Base-by-base conservation (phyloP, 192 early-diverging fungal species). In the Cetraspora pellucida region DNA sequence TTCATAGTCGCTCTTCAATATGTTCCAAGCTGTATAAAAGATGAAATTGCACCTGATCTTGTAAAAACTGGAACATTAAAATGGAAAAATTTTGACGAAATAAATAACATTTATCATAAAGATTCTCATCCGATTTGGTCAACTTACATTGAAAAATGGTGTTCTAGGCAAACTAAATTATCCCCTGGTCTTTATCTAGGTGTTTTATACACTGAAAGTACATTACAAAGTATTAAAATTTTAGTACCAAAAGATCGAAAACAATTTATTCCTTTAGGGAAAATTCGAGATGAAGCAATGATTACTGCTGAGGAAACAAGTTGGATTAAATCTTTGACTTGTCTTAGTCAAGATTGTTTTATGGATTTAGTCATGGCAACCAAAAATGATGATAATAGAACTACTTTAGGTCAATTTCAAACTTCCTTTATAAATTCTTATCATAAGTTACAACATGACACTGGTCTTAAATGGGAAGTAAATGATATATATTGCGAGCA, bases 151-250 rank as follows among this genome's bases (percentile, higher is more conserved):
- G 74, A 76, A 27, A 76, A 76, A 66, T 76, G 74, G 74, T 76
- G 74, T 44, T 73, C 58, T 19, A 17, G 77, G 77, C 79, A 82
- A 50, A 72, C 83, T 23, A 82, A 78, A n/a, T 77, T 80, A 46
- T 79, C 81, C 1, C 75, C 83, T 25, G 85, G 85, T 3, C 75
- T 86, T 4, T 86, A 86, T 55, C 59, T 86, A 44, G 85, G 83
- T 50, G 47, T 86, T n/a, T 83, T 84, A 59, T 82, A 86, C 54
- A 81, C 82, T 0, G 83, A 86, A 65, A 84, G 85, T 30, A 84
- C 81, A 23, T 78, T 83, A 74, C 60, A 77, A 17, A 83, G 82
- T 17, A 55, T 86, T 21, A 78, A 81, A 64, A 81, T 86, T 27
- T 68, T 86, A 4, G 82, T 86, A 8, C 81, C 83, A 3, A 75